Evolutionary conservation across 176 grass and related monocot species (phyloP), one percentile per base, ranked within the genome.

Genomic region (Juncus effusus): DNA sequence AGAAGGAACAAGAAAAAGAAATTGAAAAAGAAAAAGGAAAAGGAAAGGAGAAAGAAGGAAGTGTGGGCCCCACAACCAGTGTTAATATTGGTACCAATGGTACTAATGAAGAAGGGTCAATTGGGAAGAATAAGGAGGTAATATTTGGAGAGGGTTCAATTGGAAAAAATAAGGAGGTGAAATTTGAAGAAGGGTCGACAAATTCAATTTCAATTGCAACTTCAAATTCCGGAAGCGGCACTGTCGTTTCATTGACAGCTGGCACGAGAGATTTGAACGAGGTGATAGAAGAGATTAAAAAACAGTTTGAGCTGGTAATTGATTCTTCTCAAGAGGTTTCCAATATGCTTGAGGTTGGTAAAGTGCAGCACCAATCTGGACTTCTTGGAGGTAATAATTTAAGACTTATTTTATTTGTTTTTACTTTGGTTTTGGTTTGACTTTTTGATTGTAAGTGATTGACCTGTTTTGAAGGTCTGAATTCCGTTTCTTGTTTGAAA

Each of bases 261-360:
- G 76, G 68, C 35, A 54, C 60, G 0, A 87, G 76, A 66, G 81
- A 85, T 68, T 74, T 94, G 41, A 63, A 15, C 58, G 81, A 90
- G 40, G 83, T 85, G 0, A 83, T 93, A 47, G 11, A 85, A 2
- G 83, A 86, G 60, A 64, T 99, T 47, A 87, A 84, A 54, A 78
- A 59, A 41, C 62, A 61, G 36, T 99, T 99, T 35, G 54, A 78
- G 6, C 72, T 55, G 35, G 83, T 79, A 0, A 44, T 78, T 51
- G 69, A 67, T 60, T 87, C 64, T 19, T 78, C 80, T 1, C 51
- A 74, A 74, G 86, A 87, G 47, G 78, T 93, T 41, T 80, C 89
- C 7, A 69, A 16, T 69, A 63, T 86, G 36, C 89, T 99, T 42
- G 89, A 99, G 85, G 83, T 94, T 58, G 76, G 80, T 12, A 94